These are phyloP conservation scores for Eucalyptus albens DNA, from an alignment of 345 rosid genomes.

Conservation along the genomic window DNA sequence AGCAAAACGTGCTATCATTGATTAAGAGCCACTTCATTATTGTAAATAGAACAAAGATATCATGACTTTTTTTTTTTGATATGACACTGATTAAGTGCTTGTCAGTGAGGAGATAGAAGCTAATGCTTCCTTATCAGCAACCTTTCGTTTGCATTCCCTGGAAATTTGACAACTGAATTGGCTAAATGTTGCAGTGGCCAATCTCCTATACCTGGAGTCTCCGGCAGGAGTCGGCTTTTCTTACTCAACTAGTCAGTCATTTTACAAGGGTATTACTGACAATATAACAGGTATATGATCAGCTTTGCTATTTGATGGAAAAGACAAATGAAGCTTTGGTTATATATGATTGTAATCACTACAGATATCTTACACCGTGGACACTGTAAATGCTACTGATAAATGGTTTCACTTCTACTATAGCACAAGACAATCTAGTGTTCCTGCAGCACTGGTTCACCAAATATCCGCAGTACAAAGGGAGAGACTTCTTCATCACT, in stretches of 20 bases:
- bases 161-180: not conserved
- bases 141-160: not conserved
- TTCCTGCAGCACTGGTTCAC: conserved; percentile 14
- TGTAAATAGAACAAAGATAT: not conserved
- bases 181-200: conserved; percentile 18
- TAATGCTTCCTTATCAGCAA: not conserved
- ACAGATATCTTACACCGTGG: not conserved
- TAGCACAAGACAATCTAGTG: conserved; percentile 13
- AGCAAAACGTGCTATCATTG: not conserved
- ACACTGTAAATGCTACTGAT: not conserved
- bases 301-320: not conserved
- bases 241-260: conserved; percentile 14
- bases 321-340: not conserved
- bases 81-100: not conserved
- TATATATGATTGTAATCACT: not conserved
- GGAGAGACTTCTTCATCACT: conserved; percentile 12
- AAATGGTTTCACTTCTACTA: not conserved
- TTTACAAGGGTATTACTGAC: conserved; percentile 4
- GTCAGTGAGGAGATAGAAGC: not conserved
- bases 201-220: conserved; percentile 28
- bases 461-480: conserved; percentile 16
- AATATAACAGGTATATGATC: conserved; percentile 5
- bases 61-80: not conserved
- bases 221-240: conserved; percentile 40
- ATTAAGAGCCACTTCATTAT: not conserved